Evolutionary conservation across 2,329 filamentous ascomycete species (phyloP), one percentile per base, ranked within the genome.

Genomic region (Myriosclerotinia duriaeana): DNA sequence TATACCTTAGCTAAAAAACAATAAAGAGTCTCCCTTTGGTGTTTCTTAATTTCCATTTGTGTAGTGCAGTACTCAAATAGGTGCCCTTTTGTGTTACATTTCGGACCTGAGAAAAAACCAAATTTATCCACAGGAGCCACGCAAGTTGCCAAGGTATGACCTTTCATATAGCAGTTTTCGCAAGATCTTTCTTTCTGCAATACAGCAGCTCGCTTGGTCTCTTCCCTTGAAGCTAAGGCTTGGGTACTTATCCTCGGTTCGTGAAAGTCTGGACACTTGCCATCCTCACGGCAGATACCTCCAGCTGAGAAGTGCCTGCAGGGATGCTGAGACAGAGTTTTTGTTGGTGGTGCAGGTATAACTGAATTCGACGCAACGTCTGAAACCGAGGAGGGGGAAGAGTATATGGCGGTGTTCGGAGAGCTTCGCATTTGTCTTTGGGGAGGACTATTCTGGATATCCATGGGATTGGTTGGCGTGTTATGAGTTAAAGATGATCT

Each of bases 81-180:
- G 26, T 61, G 58, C 14, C 8, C 7, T 12, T 11, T 61, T 4
- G 20, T 50, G 8, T 61, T 61, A n/a, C 58, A 50, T 20, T 3
- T 3, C n/a, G 44, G 58, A 26, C 58, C 58, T 14, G 58, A 61
- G 14, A 61, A 40, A 5, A 61, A 61, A 3, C 58, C 58, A 38
- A 50, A 61, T 7, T 61, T 34, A 38, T 61, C 58, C 34, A 61
- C 58, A 12, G 58, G 58, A 20, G 44, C 30, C 14, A 50, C 17
- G n/a, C 58, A 61, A 8, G 1, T 11, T 7, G 5, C 9, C 34
- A 61, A 40, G 8, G 6, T 11, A 44, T 61, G 44, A 5, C 46
- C 58, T 22, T 11, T 12, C 34, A 50, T 38, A 20, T 26, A 2
- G 20, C 58, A 61, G 44, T 61, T 61, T 38, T 30, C 58, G 22